These are phyloP conservation scores for Fusarium nisikadoi DNA, from an alignment of 2,329 filamentous ascomycete genomes.

Conservation along the genomic window DNA sequence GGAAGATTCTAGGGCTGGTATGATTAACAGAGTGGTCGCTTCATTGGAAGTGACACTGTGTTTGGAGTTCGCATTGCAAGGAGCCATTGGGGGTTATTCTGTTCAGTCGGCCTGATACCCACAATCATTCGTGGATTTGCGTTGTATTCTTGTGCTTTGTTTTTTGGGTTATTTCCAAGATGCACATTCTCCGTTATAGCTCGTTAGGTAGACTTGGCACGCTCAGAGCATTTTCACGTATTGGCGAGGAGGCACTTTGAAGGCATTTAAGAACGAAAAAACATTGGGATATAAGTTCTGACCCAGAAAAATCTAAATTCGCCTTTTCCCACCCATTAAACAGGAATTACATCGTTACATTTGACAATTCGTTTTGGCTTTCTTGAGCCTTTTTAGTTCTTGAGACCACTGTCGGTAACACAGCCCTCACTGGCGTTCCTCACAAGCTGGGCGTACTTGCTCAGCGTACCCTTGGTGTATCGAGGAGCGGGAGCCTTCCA, in stretches of 20 bases:
- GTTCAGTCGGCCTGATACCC: slow-evolving; percentile 23
- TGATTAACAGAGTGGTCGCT: neutral
- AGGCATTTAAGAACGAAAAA: slow-evolving; percentile 9
- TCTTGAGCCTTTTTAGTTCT: slow-evolving; percentile 24
- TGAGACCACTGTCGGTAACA: slow-evolving; percentile 61
- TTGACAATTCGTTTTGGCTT: slow-evolving; percentile 13
- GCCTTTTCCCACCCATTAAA: slow-evolving; percentile 45
- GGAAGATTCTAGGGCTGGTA: neutral
- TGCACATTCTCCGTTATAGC: slow-evolving; percentile 2
- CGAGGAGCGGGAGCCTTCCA: slow-evolving; percentile 72
- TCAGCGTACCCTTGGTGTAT: slow-evolving; percentile 72
- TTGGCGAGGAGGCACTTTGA: neutral
- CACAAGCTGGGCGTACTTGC: slow-evolving; percentile 73
- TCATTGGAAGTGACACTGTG: neutral
- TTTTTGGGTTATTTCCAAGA: neutral
- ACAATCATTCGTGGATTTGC: slow-evolving; percentile 19
- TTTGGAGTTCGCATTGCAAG: slow-evolving; percentile 40
- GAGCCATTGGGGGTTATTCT: slow-evolving; percentile 34
- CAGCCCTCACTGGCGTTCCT: slow-evolving; percentile 69
- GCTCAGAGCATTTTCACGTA: slow-evolving; percentile 2
- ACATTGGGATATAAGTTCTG: slow-evolving; percentile 30
- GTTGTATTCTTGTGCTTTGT: neutral
- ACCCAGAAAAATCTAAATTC: slow-evolving; percentile 40
- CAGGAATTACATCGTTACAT: slow-evolving; percentile 39
- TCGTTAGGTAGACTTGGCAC: slow-evolving; percentile 19